Percentiles rank a stretch among this genome's conserved stretches.
Evolutionary conservation across 371 early-diverging fungal species (phyloP).

Genomic region (Smittium culicis): DNA sequence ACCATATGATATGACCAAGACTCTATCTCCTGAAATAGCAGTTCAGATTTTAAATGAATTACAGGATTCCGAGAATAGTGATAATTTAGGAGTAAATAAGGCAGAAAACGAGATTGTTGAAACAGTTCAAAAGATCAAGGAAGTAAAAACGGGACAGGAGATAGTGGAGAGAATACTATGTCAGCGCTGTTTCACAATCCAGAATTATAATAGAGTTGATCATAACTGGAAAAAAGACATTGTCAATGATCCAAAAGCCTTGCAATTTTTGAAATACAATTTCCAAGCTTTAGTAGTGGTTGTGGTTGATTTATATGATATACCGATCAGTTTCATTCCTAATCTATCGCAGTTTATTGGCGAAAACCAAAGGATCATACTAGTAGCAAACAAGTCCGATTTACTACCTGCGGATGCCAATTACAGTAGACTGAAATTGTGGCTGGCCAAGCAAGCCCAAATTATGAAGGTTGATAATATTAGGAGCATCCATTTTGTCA

Average conservation of each 20-base stretch:
- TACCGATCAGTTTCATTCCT: slow-evolving; percentile 41
- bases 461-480: slow-evolving; percentile 27
- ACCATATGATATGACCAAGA: slow-evolving; percentile 16
- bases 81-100: slow-evolving; percentile 9
- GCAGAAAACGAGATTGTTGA: slow-evolving; percentile 13
- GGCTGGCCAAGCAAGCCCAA: slow-evolving; percentile 37
- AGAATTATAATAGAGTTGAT: slow-evolving; percentile 33
- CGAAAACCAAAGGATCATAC: slow-evolving; percentile 33
- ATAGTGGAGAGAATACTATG: slow-evolving; percentile 36
- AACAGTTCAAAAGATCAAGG: slow-evolving; percentile 11
- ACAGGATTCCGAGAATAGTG: not conserved
- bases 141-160: slow-evolving; percentile 17
- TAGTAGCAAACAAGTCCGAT: slow-evolving; percentile 55
- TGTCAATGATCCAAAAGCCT: slow-evolving; percentile 39
- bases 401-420: slow-evolving; percentile 43
- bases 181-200: slow-evolving; percentile 42
- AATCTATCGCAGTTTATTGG: slow-evolving; percentile 33
- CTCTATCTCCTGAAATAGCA: slow-evolving; percentile 13
- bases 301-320: slow-evolving; percentile 48
- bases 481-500: slow-evolving; percentile 36
- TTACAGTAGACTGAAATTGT: slow-evolving; percentile 39
- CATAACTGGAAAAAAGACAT: slow-evolving; percentile 31
- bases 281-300: slow-evolving; percentile 37
- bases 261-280: slow-evolving; percentile 42
- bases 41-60: not conserved